A percentile compares a stretch with the other conserved stretches of the same genome.
Evolutionary conservation across 225 moss, liverwort and hornwort genomes (phyloP).

Genomic region (Anthoceros angustus): DNA sequence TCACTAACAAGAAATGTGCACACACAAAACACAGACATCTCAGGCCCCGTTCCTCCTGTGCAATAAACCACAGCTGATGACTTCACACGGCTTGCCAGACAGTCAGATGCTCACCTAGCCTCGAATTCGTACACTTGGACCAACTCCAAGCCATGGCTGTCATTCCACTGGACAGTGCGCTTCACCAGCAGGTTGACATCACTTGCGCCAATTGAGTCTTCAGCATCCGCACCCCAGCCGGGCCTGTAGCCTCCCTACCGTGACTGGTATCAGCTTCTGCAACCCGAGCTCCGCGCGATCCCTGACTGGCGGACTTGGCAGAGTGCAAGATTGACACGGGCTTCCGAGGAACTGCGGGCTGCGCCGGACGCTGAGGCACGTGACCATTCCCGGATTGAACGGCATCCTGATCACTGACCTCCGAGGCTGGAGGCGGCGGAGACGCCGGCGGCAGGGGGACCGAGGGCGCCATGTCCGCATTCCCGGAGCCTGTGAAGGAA

Average conservation of each 20-base stretch:
- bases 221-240: neutral
- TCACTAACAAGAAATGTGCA: too few species aligned
- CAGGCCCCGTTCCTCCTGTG: too few species aligned
- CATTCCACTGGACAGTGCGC: slow-evolving; percentile 2
- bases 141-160: neutral
- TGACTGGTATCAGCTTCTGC: neutral
- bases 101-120: neutral
- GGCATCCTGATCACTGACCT: neutral
- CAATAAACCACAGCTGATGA: too few species aligned
- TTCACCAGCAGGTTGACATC: neutral
- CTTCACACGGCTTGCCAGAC: too few species aligned
- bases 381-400: neutral
- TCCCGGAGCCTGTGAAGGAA: neutral
- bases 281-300: neutral
- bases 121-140: neutral
- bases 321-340: neutral
- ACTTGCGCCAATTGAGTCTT: neutral
- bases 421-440: neutral
- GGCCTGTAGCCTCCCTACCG: neutral
- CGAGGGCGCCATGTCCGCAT: slow-evolving; percentile 5
- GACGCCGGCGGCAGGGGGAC: neutral
- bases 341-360: neutral
- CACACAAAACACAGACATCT: too few species aligned
- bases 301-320: neutral
- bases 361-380: neutral